Base-by-base conservation (phyloP, 164 flowering plant genomes). In the Stephania japonica region DNA sequence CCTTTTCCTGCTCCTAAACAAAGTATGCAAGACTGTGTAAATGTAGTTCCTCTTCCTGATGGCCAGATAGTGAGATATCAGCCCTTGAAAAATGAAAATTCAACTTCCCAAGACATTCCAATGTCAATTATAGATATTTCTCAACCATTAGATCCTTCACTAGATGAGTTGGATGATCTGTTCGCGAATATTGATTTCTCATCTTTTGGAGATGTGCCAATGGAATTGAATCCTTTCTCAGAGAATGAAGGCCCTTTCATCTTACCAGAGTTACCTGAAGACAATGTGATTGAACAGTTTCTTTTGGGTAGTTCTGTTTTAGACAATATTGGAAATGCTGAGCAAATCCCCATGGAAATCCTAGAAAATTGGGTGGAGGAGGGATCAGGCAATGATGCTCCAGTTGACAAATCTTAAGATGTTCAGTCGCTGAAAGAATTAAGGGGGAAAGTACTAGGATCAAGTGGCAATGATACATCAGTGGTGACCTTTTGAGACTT, bases 1-100 rank as follows among this genome's bases (percentile, higher is more conserved):
- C 38, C 38, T 32, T 32, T 32, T 32, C 38, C 38, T 32, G 38
- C 38, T 32, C 38, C 4, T 32, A 4, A 32, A 32, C 38, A 32
- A 32, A 4, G 2, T 32, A 32, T 32, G 38, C 87, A 86, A 67
- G 79, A 75, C 71, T 75, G 32, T 67, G 84, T 82, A 61, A 63
- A 77, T 65, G 26, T 62, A 4, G 64, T 80, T 69, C 71, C 86
- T 69, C 61, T 80, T 69, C 71, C 86, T 69, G 84, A 87, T 75
- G 75, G 82, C 24, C 78, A 74, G 77, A 81, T 91, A 47, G 88
- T 91, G 16, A 82, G 75, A 72, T 88, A 90, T 75, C 87, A 85
- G 76, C 88, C 82, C 6, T 81, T 81, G 12, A 23, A 19, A 41
- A 83, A 78, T 75, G 85, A 74, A 62, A 65, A 66, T 24, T 38